Base-by-base conservation (phyloP, 2,329 filamentous ascomycete genomes). In the Lizonia empirigonia region DNA sequence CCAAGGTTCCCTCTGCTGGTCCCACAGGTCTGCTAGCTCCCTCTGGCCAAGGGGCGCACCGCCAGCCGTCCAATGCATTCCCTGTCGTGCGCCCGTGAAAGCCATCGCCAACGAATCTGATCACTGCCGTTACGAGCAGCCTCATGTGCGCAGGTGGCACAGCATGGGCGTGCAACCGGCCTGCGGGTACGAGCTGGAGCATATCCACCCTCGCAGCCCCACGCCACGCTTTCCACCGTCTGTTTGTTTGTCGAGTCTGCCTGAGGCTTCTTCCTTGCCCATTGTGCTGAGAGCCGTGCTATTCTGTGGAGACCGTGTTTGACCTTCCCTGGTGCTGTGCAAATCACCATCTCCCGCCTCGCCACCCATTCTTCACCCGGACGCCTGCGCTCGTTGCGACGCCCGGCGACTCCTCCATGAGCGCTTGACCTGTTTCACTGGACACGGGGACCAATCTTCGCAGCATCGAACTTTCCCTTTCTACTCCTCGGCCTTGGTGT, bases 71-170 rank as follows among this genome's bases (percentile, higher is more conserved):
- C 24, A 52, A 52, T 41, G 23, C 49, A 42, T 37, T 32, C 49
- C 45, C 46, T 37, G 33, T 41, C 18, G 24, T 20, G 12, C 27
- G 38, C 10, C 45, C 13, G 36, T 16, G 22, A 20, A n/a, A 29
- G 18, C 12, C 30, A 33, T 27, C 19, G 26, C 49, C 42, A 46
- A 46, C 49, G 42, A 46, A 42, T 46, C 60, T 62, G 57, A 69
- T 71, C 67, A 59, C 56, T 69, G 39, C 68, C 64, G 24, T 26
- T 55, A 56, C 45, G 15, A 63, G 65, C 46, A 34, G 37, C 48
- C 64, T 62, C 62, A 68, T 71, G 68, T n/a, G n/a, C n/a, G n/a
- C n/a, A n/a, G n/a, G n/a, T n/a, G n/a, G n/a, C n/a, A n/a, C n/a
- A n/a, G 71, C 68, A 68, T 69, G 46, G 51, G 35, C 41, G 38